Conservation (phyloP, 306 rosid genomes). For the Medicago lupulina region DNA sequence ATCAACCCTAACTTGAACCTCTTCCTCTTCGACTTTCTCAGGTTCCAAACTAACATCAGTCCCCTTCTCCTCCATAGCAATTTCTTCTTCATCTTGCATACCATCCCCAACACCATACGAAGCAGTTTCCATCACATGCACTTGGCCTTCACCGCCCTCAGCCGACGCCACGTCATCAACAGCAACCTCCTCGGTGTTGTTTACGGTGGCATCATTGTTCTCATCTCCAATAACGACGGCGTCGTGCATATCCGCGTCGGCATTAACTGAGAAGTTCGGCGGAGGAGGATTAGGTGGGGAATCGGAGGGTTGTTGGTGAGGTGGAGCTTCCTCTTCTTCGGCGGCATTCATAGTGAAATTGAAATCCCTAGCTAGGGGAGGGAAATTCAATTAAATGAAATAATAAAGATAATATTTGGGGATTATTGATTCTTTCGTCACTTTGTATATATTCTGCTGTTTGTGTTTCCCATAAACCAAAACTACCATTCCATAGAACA, state of each 20-base stretch:
- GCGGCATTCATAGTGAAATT: constrained; percentile 57
- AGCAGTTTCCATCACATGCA: constrained; percentile 17
- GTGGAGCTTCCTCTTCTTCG: constrained; percentile 62
- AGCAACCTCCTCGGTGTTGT: neutral
- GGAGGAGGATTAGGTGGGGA: neutral
- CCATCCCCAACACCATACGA: neutral
- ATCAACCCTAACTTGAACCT: constrained; percentile 36
- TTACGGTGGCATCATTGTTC: neutral
- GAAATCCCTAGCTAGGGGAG: constrained; percentile 39
- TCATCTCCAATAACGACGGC: neutral
- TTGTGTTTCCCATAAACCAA: neutral
- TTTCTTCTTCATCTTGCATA: neutral
- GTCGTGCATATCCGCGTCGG: constrained; percentile 17
- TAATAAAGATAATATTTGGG: too few species aligned
- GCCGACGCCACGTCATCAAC: neutral
- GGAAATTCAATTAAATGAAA: neutral
- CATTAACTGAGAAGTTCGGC: constrained; percentile 11
- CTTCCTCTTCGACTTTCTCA: constrained; percentile 28
- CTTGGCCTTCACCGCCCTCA: constrained; percentile 9
- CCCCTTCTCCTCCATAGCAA: constrained; percentile 21
- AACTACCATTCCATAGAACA: neutral
- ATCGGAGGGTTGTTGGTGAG: constrained; percentile 37
- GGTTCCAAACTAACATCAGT: constrained; percentile 20
- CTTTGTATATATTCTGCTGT: too few species aligned
- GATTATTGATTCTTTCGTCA: neutral